Base-by-base conservation (phyloP, 176 grass and related monocot genomes). In the Rhynchospora breviuscula region DNA sequence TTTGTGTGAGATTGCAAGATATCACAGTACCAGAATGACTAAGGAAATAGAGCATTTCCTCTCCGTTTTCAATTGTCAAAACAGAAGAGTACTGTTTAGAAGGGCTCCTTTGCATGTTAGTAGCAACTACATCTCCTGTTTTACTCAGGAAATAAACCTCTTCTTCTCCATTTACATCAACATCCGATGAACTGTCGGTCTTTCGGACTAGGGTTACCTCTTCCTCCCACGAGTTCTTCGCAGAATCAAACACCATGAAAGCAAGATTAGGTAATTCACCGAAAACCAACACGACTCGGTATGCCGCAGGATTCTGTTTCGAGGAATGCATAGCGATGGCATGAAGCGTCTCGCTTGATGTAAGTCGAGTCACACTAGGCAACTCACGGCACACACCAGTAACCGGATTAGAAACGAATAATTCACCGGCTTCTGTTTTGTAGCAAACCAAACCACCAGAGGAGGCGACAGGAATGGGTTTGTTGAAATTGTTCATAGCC, bases 61-160 rank as follows among this genome's bases (percentile, higher is more conserved):
- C 91, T 62, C 81, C 73, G 26, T 68, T 74, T 49, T 83, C 14
- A 48, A 13, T 79, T 13, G 85, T 84, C 63, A 92, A 80, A 26
- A 88, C 91, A 0, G 85, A 93, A 2, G 97, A 85, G 86, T 90
- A 96, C 80, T 90, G 91, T 84, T 90, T 81, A 35, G 88, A 81
- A 7, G 89, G 70, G 80, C 59, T 93, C 5, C 86, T 87, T 75
- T 96, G 89, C 91, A 91, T 96, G 78, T 84, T 96, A 6, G 93
- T 84, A 2, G 89, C 86, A 74, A 99, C 85, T 10, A 99, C 78
- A 44, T 90, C 88, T 80, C 97, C 97, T 10, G 97, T 35, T 87
- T 99, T 99, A 86, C 87, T 95, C 3, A 99, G 87, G 78, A 89
- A 99, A 67, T 92, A 99, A 0, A 99, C 86, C 35, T 81, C 91